These are phyloP conservation scores for Cephalotrichum gorgonifer DNA, from an alignment of 2,329 filamentous ascomycete genomes.

Conservation along the genomic window DNA sequence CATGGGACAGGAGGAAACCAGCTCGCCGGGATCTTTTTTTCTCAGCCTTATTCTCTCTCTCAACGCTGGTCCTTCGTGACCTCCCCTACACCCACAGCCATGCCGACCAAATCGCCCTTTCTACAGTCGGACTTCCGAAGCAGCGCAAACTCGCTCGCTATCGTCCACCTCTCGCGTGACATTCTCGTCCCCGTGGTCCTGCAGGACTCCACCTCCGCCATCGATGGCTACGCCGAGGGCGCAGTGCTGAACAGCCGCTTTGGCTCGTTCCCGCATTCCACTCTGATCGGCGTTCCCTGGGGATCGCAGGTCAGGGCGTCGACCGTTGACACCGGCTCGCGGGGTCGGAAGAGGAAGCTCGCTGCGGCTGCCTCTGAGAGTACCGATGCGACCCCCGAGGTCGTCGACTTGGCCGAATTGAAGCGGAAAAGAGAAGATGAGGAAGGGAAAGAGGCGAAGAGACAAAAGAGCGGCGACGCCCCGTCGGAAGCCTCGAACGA, in stretches of 20 bases:
- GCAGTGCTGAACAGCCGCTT: slow-evolving; percentile 86
- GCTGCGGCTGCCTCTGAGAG: slow-evolving; percentile 7
- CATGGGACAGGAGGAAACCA: background rate
- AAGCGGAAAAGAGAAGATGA: slow-evolving; percentile 17
- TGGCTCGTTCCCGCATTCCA: slow-evolving; percentile 78
- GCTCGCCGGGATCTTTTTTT: background rate
- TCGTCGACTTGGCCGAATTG: slow-evolving; percentile 19
- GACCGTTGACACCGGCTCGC: slow-evolving; percentile 81
- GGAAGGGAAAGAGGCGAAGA: slow-evolving; percentile 19
- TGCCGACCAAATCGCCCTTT: slow-evolving; percentile 57
- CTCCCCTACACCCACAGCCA: background rate
- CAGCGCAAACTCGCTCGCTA: slow-evolving; percentile 57
- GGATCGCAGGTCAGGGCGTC: slow-evolving; percentile 87
- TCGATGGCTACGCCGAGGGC: slow-evolving; percentile 45
- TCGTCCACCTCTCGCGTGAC: slow-evolving; percentile 84
- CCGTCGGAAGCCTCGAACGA: slow-evolving; percentile 15
- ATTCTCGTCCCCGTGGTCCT: slow-evolving; percentile 46
- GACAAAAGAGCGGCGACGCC: slow-evolving; percentile 9
- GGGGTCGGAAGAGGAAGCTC: slow-evolving; percentile 59
- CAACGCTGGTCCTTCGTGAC: background rate
- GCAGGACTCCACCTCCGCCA: slow-evolving; percentile 22
- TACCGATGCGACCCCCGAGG: slow-evolving; percentile 5
- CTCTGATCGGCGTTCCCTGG: slow-evolving; percentile 71
- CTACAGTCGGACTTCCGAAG: slow-evolving; percentile 58
- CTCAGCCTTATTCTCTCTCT: background rate